Base-by-base conservation (phyloP, 768 basidiomycete genomes). In the Macrolepiota dolichaula region DNA sequence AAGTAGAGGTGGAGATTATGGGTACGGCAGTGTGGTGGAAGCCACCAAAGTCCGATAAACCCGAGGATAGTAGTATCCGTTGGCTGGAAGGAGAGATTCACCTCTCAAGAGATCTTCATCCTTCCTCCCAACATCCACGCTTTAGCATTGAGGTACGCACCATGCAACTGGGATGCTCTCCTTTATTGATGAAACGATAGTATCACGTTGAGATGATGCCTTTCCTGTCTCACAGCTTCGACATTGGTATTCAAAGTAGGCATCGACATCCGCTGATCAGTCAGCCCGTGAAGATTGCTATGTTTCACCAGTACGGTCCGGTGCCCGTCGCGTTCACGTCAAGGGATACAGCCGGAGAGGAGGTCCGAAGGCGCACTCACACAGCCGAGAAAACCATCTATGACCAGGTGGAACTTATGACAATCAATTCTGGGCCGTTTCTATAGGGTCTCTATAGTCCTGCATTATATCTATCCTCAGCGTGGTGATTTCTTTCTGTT, bases 51-150 rank as follows among this genome's bases (percentile, higher is more conserved):
- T 22, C 27, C 24, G 55, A 62, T 27, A 47, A 53, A 25, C 54
- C 50, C 5, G 60, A 60, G 25, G 55, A 63, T 19, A 29, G 11
- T 6, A 22, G 51, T 29, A 11, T 49, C 3, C 60, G 56, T 32
- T 44, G 57, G 40, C 44, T 69, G 24, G 67, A 69, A 54, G 68
- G 68, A 6, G 68, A 69, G 42, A 68, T 68, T n/a, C 67, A 68
- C 52, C 59, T 69, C 11, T 32, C 60, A 1, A 51, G 57, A n/a
- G 59, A 68, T 15, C 58, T 68, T 4, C 42, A 59, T 22, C 68
- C 67, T 1, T 57, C 64, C 1, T 67, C 51, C 25, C 38, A 58
- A 32, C 62, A 61, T 42, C 24, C 61, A 15, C 62, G 50, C 3
- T 61, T 66, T 13, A 54, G 32, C 6, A 53, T 69, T 42, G 65